A percentile compares a stretch with the other conserved stretches of the same genome.
These are phyloP conservation scores for Stephania cephalantha DNA, from an alignment of 164 flowering plant genomes.

Conservation along the genomic window DNA sequence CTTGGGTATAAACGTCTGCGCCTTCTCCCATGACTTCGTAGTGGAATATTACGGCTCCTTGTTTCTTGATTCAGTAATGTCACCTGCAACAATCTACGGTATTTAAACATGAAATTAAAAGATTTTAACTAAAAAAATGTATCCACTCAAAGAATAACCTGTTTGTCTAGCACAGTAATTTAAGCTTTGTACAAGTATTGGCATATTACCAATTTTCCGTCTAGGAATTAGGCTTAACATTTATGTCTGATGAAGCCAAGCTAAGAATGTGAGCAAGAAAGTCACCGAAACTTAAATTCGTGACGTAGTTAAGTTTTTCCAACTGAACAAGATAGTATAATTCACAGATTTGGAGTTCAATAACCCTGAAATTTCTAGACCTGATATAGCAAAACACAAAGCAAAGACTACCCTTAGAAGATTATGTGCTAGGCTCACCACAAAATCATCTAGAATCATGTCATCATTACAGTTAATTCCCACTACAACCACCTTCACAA, in stretches of 20 bases:
- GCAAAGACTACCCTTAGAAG: no score
- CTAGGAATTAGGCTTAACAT: not conserved
- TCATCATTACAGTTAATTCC: no score
- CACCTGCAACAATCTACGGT: not conserved
- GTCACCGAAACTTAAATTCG: no score
- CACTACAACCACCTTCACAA: no score
- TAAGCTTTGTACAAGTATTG: no score
- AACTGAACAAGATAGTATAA: not conserved
- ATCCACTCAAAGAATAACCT: not conserved
- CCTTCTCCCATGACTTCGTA: slow-evolving; percentile 37
- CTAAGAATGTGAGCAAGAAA: not conserved
- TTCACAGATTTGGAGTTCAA: no score
- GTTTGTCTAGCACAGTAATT: not conserved
- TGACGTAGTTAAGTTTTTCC: no score
- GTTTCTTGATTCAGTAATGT: not conserved
- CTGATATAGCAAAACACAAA: no score
- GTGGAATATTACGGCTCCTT: not conserved
- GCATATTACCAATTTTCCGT: no score
- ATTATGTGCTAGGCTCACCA: no score
- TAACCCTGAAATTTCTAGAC: no score
- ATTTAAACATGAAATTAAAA: not conserved
- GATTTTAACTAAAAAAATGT: not conserved
- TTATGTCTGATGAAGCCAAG: not conserved
- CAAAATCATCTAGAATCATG: no score
- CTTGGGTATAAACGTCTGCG: slow-evolving; percentile 56